phyloP scores from a whole-genome alignment of 345 rosid genomes.

The Eucalyptus curtisii region DNA sequence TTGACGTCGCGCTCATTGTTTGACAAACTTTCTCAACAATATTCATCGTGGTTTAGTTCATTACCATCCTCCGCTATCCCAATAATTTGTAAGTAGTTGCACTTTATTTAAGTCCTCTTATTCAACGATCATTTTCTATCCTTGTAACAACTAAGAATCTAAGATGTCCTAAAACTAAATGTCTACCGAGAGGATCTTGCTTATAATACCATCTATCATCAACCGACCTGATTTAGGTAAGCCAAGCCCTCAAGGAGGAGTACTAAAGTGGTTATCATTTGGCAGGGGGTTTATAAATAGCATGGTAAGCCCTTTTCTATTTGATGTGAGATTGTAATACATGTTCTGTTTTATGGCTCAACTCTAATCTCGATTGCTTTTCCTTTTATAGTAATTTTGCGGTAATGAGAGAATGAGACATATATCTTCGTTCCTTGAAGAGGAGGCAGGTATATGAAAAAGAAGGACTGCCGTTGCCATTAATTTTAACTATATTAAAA shows the following conservation, averaged over 20 bases:
- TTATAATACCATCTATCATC: neutral
- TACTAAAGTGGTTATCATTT: neutral
- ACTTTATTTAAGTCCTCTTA: neutral
- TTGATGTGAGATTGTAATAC: neutral
- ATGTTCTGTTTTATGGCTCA: neutral
- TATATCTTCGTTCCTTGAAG: neutral
- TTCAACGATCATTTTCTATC: neutral
- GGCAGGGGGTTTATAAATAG: neutral
- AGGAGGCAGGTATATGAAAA: neutral
- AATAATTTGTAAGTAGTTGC: neutral
- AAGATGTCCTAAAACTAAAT: neutral
- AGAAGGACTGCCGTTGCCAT: neutral
- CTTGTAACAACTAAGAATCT: neutral
- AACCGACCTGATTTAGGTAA: neutral
- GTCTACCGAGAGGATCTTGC: neutral
- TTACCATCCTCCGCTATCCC: neutral
- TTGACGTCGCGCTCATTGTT: fast-evolving
- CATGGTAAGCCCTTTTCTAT: neutral
- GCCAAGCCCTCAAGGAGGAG: neutral
- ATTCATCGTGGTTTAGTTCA: neutral
- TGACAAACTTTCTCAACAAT: neutral
- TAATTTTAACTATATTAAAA: neutral
- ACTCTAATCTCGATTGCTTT: neutral
- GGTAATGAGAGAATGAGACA: neutral
- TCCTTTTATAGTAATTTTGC: neutral